Evolutionary conservation across 139 green algal species (phyloP), one percentile per base, ranked within the genome.

Genomic region (Medakamo hakoo): DNA sequence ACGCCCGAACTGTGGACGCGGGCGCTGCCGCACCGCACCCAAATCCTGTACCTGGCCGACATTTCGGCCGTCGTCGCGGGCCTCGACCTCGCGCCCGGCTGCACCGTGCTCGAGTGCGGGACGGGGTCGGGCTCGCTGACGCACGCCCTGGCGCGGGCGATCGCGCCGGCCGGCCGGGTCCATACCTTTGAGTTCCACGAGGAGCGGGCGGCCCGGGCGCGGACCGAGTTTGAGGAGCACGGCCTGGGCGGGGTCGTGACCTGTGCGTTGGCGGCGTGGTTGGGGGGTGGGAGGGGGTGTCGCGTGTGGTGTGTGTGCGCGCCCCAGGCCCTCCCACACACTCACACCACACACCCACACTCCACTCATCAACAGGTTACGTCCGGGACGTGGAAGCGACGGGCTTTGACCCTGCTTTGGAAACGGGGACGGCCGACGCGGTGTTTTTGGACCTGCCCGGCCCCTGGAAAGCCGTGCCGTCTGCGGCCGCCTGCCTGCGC

Each of bases 161-260:
- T 99, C 5, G 84, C 83, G 4, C 89, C 89, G 3, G 65, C 49
- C 2, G 88, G 93, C 4, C 79, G 78, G 31, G 84, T 99, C 49
- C 77, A 87, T 76, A 96, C 91, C 1, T 99, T 94, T 74, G 93
- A 99, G 71, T 98, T 95, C 65, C 91, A 99, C 66, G 62, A 77
- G 55, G 66, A 76, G 63, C 30, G 72, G 16, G 72, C 68, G 0
- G 4, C 30, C 4, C n/a, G 57, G 26, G 72, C 72, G 4, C 40
- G 25, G 2, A 20, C 69, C 23, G 78, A 84, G 60, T 72, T 84
- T 56, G 18, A 55, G 14, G 20, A 26, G 27, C 64, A 79, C 65
- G 72, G 78, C 2, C 62, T 88, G 61, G 60, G 49, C 20, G 64
- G 58, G 19, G 14, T 84, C 1, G 68, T 80, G 19, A 80, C 70